Evolutionary conservation across 2,329 filamentous ascomycete genomes (phyloP).

Genomic region (Neospermospora avenae): DNA sequence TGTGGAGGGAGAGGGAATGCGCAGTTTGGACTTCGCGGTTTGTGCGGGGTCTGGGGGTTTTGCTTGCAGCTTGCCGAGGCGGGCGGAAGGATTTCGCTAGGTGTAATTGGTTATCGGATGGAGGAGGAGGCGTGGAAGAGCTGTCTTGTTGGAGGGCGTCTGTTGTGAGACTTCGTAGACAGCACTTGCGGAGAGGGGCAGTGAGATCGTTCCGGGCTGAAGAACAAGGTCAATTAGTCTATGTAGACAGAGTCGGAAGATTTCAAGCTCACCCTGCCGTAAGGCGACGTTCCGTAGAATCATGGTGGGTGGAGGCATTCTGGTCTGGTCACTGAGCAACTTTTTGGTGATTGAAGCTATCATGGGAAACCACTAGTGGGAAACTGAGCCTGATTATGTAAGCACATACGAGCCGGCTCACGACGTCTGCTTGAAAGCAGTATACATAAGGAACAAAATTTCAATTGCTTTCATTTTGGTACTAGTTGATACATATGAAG

Average conservation of each 20-base stretch:
- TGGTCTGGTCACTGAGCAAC: conserved; percentile 18
- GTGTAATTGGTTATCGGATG: conserved; percentile 25
- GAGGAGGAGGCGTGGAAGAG: conserved; percentile 22
- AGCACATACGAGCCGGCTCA: too few relatives aligned
- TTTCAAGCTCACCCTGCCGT: conserved; percentile 49
- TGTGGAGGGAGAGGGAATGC: conserved; percentile 29
- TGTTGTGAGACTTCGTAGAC: conserved; percentile 40
- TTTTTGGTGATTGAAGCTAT: conserved; percentile 31
- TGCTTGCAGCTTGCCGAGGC: neutral
- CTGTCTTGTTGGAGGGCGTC: conserved; percentile 20
- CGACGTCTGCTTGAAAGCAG: too few relatives aligned
- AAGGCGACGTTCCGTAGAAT: conserved; percentile 52
- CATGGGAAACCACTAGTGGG: conserved; percentile 15
- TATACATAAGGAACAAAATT: too few relatives aligned
- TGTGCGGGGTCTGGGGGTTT: neutral
- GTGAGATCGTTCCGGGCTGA: conserved; percentile 53
- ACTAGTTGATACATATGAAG: too few relatives aligned
- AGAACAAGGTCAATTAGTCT: conserved; percentile 27
- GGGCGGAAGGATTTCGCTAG: conserved; percentile 20
- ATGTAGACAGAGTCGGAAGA: neutral
- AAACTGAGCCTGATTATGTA: conserved; percentile 16
- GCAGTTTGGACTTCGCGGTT: conserved; percentile 16
- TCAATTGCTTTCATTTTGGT: too few relatives aligned
- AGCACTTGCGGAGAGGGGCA: conserved; percentile 39
- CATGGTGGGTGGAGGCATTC: conserved; percentile 40